Evolutionary conservation across 108 stramenopile species (phyloP), one percentile per base, ranked within the genome.

Genomic region (Epithemia pelagica): DNA sequence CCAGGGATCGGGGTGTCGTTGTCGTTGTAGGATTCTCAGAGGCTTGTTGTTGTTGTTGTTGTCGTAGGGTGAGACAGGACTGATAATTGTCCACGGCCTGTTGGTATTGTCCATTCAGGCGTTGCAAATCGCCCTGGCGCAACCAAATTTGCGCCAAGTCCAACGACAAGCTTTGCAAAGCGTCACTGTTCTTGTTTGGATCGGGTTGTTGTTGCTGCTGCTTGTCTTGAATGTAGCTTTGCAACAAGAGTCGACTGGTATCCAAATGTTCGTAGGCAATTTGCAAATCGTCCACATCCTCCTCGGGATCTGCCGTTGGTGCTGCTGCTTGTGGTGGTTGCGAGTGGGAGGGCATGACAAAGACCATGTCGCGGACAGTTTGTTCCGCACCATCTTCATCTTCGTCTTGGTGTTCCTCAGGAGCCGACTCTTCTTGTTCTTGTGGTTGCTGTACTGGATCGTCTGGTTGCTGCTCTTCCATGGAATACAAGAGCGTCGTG

Each of bases 201-300:
- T 53, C 20, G 1, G 21, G 33, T 21, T 62, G 65, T 46, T 46
- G 37, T 46, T 46, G 10, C 37, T 10, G 15, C 15, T 46, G 10
- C 37, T 46, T 46, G 10, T 46, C 37, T 15, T 46, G 37, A 15
- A 46, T 46, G 15, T 46, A 46, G 10, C 15, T 5, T 21, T 23
- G 7, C 22, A 58, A 27, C 26, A 23, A 27, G 56, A 58, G 56
- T 32, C 93, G 79, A n/a, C 90, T 90, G 20, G 69, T 65, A 30
- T 94, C 93, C 1, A 94, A 61, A 72, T 94, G 91, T 64, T 94
- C 89, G 87, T 87, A 94, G 3, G 93, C 93, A 70, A 90, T 88
- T 77, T 94, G 73, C 52, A 82, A 77, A 61, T 94, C 93, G 65
- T 82, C 84, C 10, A 79, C 78, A 15, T 61, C 24, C 27, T 76